Conservation (phyloP, 768 basidiomycete species). For the Pisolithus tinctorius region DNA sequence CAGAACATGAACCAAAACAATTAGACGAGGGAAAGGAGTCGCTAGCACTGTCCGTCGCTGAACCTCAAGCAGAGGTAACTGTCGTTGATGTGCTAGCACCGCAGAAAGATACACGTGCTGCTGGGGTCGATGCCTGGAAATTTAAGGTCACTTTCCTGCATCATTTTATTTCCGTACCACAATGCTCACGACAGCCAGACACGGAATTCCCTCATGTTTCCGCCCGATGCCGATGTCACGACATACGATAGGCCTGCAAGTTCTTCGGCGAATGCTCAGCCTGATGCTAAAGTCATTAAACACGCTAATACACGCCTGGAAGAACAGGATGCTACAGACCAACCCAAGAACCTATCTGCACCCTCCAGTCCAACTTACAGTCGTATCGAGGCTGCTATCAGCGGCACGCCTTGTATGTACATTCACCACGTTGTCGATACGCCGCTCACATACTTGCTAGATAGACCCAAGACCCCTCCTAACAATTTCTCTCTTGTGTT, state of each 20-base stretch:
- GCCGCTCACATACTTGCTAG: constrained; percentile 31
- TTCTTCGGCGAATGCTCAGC: constrained; percentile 25
- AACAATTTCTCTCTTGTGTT: constrained; percentile 73
- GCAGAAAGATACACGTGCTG: constrained; percentile 62
- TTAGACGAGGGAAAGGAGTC: constrained; percentile 15
- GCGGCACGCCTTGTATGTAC: constrained; percentile 79
- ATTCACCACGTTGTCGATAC: not conserved
- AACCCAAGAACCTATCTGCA: constrained; percentile 39
- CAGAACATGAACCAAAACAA: constrained; percentile 25
- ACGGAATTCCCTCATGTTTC: constrained; percentile 92
- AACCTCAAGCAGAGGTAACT: constrained; percentile 22
- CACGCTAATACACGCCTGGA: constrained; percentile 78
- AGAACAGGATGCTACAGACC: constrained; percentile 54
- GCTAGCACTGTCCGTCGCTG: constrained; percentile 8
- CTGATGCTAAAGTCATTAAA: constrained; percentile 58
- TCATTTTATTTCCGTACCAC: constrained; percentile 1
- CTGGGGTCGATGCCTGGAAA: constrained; percentile 75
- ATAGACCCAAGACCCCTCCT: constrained; percentile 54
- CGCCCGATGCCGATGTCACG: constrained; percentile 83
- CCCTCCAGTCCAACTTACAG: constrained; percentile 90
- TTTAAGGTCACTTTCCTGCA: constrained; percentile 52
- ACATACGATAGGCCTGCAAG: constrained; percentile 52
- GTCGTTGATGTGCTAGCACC: constrained; percentile 74
- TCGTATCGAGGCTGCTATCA: constrained; percentile 86
- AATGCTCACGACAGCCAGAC: constrained; percentile 40